Conservation (phyloP, 2,329 filamentous ascomycete genomes). For the Fusarium brachygibbosum region DNA sequence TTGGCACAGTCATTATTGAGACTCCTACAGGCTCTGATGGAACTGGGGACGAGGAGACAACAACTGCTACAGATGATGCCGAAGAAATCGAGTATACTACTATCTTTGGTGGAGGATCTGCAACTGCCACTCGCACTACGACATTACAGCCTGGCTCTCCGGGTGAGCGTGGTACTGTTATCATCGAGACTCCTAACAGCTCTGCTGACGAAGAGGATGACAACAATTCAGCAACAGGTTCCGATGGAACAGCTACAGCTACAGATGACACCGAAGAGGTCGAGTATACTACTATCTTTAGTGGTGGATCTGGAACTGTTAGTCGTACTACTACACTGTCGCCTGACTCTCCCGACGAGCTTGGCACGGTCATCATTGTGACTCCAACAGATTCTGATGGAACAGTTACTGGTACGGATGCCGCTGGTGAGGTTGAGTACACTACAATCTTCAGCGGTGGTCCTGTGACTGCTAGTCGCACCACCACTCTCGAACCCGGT, state of each 20-base stretch:
- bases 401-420: background rate
- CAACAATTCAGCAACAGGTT: no score
- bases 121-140: background rate
- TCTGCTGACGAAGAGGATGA: no score
- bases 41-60: background rate
- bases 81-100: background rate
- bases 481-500: background rate
- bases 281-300: background rate
- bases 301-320: background rate
- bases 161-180: background rate
- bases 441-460: conserved; percentile 1
- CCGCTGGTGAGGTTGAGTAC: background rate
- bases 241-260: background rate
- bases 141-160: background rate
- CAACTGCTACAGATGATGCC: background rate
- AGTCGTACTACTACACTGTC: background rate
- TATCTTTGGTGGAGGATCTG: background rate
- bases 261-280: background rate
- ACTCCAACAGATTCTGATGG: background rate
- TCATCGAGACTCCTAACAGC: background rate
- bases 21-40: background rate
- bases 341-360: background rate
- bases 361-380: conserved; percentile 5
- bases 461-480: background rate
- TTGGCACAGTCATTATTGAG: conserved; percentile 1